Evolutionary conservation across 495 filamentous ascomycete species (phyloP), one percentile per base, ranked within the genome.

Genomic region (Annulohypoxylon moriforme): DNA sequence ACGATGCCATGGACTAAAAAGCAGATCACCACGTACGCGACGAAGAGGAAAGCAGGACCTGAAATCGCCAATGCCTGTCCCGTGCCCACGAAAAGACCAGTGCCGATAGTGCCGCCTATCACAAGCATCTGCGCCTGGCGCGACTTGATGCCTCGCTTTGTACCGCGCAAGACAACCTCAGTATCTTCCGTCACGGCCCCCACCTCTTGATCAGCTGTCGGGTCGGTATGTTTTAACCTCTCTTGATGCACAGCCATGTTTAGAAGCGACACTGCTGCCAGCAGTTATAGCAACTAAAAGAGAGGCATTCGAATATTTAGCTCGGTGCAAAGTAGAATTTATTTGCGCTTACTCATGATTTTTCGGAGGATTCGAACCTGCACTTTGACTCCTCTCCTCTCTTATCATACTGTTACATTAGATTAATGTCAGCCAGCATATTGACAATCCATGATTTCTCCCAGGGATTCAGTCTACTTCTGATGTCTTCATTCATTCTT

Each of bases 51-150:
- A n/a, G 76, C 62, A 22, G 80, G 79, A 6, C 77, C 76, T 18
- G 76, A 68, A 34, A 71, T 67, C 34, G 74, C 69, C 58, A 81
- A 62, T 4, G 78, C 78, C 27, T 72, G 71, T 14, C 81, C 81
- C 22, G 77, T 77, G 14, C 80, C 69, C 25, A 82, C 74, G 53
- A 80, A 81, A 11, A 81, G 82, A 65, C 73, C 88, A 5, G 87
- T 90, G n/a, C 88, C 88, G 33, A 89, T 87, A n/a, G 84, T 84
- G 25, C 87, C 86, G 1, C 86, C 87, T 62, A 89, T 85, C 6
- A 85, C 88, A 68, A 90, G 88, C 82, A 90, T 89, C 73, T 89
- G 86, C 53, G 88, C 73, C 58, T 89, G 86, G 50, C 87, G 80
- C 36, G 70, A 69, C 40, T 69, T 68, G 61, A 73, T 73, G 6